Base-by-base conservation (phyloP, 2,329 filamentous ascomycete genomes). In the Talaromyces marneffei region DNA sequence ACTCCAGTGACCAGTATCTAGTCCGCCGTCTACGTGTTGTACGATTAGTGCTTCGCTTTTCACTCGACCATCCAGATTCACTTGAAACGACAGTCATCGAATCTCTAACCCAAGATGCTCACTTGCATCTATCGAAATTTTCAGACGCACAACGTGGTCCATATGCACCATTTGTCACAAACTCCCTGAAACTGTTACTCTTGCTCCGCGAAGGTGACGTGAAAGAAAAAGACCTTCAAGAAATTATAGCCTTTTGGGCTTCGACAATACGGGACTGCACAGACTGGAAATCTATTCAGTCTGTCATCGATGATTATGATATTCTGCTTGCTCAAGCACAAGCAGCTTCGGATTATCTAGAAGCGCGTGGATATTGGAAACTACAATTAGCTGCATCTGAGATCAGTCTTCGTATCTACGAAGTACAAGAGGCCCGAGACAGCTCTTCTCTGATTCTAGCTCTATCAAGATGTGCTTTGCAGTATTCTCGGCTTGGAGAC, bases 401-500 rank as follows among this genome's bases (percentile, higher is more conserved):
- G 56, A 65, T 85, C 27, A 71, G 83, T 12, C 69, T 79, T 5
- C 79, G 76, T 27, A 70, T 81, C 1, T 70, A 79, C 10, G 80
- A 84, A 65, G 67, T 84, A 31, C 75, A 77, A 50, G 70, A 74
- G 20, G 65, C 66, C 3, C 63, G 66, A 4, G 69, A 76, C 52
- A 63, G 64, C 62, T 79, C 75, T 2, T 75, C 74, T 61, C 73
- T 76, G 25, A 75, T 80, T 46, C 70, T 70, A 35, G 77, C 71
- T 63, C 75, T 78, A 25, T 79, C 75, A 65, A 73, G 76, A 14
- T 73, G 87, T 6, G 82, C 80, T 1, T 66, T 81, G 7, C 82
- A 86, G 64, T 84, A 86, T 67, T 77, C 85, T 46, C 78, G 80
- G 4, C 77, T 88, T 63, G 87, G 86, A 29, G 84, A 87, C 66